Evolutionary conservation across 192 early-diverging fungal species (phyloP), one percentile per base, ranked within the genome.

Genomic region (Dispira simplex): DNA sequence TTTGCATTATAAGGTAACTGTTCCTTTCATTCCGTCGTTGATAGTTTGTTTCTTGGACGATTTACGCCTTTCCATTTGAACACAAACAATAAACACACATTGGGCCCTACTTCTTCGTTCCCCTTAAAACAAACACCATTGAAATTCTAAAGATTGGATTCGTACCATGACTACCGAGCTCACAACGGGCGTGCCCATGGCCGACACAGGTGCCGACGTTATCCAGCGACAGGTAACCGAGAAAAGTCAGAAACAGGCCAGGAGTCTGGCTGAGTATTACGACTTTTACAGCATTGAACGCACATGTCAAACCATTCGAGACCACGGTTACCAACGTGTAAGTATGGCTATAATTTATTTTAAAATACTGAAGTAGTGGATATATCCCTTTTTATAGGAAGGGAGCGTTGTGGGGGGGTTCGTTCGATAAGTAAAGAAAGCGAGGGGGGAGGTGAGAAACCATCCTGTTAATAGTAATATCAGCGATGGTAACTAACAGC

Each of bases 371-470:
- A 6, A 39, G 6, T 39, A 39, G 32, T 39, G 6, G 32, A n/a
- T 6, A 6, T 39, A 39, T 39, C 6, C 32, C 32, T 39, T 39
- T 39, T 39, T 39, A 39, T 39, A 39, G 32, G 6, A 39, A 4
- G 32, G 32, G 32, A 39, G 6, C 6, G 6, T 6, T n/a, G n/a
- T n/a, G 51, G 6, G 32, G 32, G 32, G 6, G 32, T 39, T 39
- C 6, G 32, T 1, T 39, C 1, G 32, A 39, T 39, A 39, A 39
- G 6, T 39, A 39, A 99, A 71, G 72, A 91, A 89, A 67, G 32
- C 32, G 6, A 39, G 32, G 32, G 32, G 32, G 32, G 32, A 39
- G 1, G 32, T 39, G 32, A 6, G 32, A 39, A 6, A 39, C 32
- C 6, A 6, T 39, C 32, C 32, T 39, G 32, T 39, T 1, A 39